phyloP scores from a whole-genome alignment of 306 rosid genomes.

The Fagus sylvatica region DNA sequence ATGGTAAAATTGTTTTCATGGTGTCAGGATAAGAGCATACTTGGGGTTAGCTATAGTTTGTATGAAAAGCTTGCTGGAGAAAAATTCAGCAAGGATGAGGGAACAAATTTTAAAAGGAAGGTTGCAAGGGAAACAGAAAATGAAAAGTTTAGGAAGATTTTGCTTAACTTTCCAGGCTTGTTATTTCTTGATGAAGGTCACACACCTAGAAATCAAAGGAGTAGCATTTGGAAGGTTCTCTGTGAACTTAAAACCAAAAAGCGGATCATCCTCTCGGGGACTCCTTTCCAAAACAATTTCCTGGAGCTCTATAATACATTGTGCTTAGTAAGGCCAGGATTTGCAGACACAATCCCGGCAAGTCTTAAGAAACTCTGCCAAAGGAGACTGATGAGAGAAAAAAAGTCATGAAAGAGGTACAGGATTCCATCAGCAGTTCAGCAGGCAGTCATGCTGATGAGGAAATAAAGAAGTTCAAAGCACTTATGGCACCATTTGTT shows the following conservation, averaged over 20 bases:
- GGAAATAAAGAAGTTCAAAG: slow-evolving; percentile 27
- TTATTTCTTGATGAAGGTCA: slow-evolving; percentile 49
- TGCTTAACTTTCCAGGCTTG: slow-evolving; percentile 38
- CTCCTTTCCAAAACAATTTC: slow-evolving; percentile 47
- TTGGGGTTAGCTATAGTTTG: slow-evolving; percentile 37
- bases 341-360: slow-evolving; percentile 18
- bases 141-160: slow-evolving; percentile 16
- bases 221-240: slow-evolving; percentile 33
- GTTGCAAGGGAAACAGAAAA: not conserved
- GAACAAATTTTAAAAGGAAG: not conserved
- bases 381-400: not conserved
- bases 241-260: slow-evolving; percentile 14
- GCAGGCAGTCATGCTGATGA: not conserved
- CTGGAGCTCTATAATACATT: slow-evolving; percentile 35
- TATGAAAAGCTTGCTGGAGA: slow-evolving; percentile 31
- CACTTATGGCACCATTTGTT: slow-evolving; percentile 37
- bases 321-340: slow-evolving; percentile 30
- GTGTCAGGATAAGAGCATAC: slow-evolving; percentile 32
- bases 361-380: slow-evolving; percentile 38
- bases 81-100: not conserved
- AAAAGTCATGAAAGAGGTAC: slow-evolving; percentile 1
- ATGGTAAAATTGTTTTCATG: slow-evolving; percentile 35
- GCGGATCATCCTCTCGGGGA: slow-evolving; percentile 41
- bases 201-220: slow-evolving; percentile 32
- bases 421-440: not conserved